Evolutionary conservation across 2,329 filamentous ascomycete genomes (phyloP), one percentile per base, ranked within the genome.

Genomic region (Magnaporthiopsis incrustans): DNA sequence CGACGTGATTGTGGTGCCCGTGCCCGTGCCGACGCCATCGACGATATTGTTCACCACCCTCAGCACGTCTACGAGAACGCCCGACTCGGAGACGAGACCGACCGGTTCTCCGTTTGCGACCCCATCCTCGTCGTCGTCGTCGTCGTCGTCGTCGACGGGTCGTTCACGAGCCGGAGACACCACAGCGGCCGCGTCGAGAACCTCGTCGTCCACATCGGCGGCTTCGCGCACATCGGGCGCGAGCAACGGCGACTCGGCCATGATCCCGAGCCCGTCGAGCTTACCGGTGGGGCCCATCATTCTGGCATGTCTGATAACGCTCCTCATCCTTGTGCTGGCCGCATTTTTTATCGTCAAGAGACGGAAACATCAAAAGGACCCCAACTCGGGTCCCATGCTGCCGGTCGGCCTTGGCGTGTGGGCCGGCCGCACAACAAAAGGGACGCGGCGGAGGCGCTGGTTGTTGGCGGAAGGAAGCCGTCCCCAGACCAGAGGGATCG

Each of bases 371-470:
- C 26, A 22, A 50, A 38, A 26, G 57, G n/a, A 25, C 25, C 12
- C 18, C 22, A 32, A n/a, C 18, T n/a, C 61, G 18, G 30, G n/a
- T 1, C 32, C 53, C 25, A 22, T 63, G 25, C 32, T 63, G 14
- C 56, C 61, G n/a, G 61, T 63, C 11, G 61, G 61, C 8, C 30
- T 63, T 1, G 61, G 61, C 5, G 61, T 63, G 30, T 63, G 61
- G 61, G 61, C 57, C 6, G 60, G 60, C 50, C 30, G 60, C 38
- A 57, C 44, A 30, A 30, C 30, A 5, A 53, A 53, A 18, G 44
- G 44, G 18, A 2, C n/a, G 44, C 44, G 2, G 11, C 22, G 44
- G 44, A 53, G n/a, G 44, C 44, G 44, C 6, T 53, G 44, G 44
- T 11, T 22, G 22, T 25, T 1, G 44, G 8, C 44, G 11, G 30